These are phyloP conservation scores for Penicillium waksmanii DNA, from an alignment of 495 filamentous ascomycete genomes.

Conservation along the genomic window DNA sequence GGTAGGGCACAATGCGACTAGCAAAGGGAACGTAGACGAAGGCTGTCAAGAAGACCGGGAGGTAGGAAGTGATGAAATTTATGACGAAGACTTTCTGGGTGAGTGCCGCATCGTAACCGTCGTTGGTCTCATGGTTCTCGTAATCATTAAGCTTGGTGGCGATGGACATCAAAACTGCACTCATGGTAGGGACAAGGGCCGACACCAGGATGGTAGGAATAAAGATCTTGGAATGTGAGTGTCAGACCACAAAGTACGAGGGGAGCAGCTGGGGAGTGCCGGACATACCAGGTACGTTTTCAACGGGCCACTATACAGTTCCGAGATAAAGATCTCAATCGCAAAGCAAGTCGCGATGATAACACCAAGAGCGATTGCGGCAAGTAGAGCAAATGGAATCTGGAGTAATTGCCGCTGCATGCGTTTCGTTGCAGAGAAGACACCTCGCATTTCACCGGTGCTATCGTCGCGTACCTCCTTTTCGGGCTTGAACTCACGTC, in stretches of 20 bases:
- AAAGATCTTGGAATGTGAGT: constrained; percentile 67
- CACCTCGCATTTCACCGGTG: constrained; percentile 78
- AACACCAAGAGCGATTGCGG: constrained; percentile 69
- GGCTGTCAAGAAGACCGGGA: constrained; percentile 88
- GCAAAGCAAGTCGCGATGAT: constrained; percentile 87
- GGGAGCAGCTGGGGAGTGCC: not conserved
- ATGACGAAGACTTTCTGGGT: constrained; percentile 92
- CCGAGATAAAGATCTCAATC: constrained; percentile 94
- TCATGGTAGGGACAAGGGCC: constrained; percentile 77
- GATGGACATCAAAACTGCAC: constrained; percentile 71
- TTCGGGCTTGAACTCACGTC: constrained; percentile 80
- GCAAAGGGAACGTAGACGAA: constrained; percentile 98
- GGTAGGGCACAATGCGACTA: constrained; percentile 80
- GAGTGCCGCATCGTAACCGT: constrained; percentile 77
- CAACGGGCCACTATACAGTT: constrained; percentile 90
- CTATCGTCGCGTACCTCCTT: constrained; percentile 74
- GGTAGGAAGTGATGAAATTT: constrained; percentile 97
- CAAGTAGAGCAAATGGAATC: constrained; percentile 82
- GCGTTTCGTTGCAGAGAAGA: constrained; percentile 79
- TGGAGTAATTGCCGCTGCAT: constrained; percentile 80
- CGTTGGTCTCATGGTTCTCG: constrained; percentile 90
- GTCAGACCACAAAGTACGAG: not conserved
- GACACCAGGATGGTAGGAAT: constrained; percentile 86
- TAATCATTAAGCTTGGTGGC: constrained; percentile 80
- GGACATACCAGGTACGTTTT: constrained; percentile 76